Evolutionary conservation across 2,329 filamentous ascomycete species (phyloP).

Genomic region (Xylaria sp.): DNA sequence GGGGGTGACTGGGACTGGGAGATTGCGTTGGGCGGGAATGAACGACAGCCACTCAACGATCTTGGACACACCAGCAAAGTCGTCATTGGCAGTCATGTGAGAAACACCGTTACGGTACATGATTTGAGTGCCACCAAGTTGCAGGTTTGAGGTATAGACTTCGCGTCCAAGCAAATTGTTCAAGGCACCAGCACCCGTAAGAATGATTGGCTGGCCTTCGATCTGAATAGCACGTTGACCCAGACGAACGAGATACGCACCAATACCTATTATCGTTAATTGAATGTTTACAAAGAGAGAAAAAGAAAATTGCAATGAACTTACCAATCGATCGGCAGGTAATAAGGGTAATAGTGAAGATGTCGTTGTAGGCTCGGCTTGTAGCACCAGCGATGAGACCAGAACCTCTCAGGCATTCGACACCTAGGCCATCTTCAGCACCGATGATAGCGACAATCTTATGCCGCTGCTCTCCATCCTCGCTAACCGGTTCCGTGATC

Average conservation of each 20-base stretch:
- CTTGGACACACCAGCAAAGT: conserved; percentile 97
- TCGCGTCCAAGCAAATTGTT: conserved; percentile 98
- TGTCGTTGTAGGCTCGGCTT: conserved; percentile 96
- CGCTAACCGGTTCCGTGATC: conserved; percentile 86
- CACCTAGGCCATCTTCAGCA: conserved; percentile 94
- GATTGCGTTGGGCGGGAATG: conserved; percentile 93
- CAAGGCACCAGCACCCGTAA: conserved; percentile 95
- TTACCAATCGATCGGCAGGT: conserved; percentile 96
- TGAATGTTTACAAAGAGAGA: conserved; percentile 12
- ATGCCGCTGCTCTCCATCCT: conserved; percentile 89
- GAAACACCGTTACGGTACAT: conserved; percentile 99
- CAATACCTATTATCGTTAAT: conserved; percentile 73
- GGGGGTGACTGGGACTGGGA: conserved; percentile 90
- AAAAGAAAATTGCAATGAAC: conserved; percentile 44
- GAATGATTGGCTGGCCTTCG: conserved; percentile 97
- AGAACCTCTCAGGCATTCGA: conserved; percentile 95
- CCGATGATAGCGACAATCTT: conserved; percentile 95
- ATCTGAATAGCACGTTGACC: conserved; percentile 99
- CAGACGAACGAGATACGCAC: conserved; percentile 97
- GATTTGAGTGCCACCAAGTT: conserved; percentile 99
- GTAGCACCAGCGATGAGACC: conserved; percentile 98
- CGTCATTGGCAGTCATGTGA: conserved; percentile 97
- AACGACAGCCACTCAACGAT: conserved; percentile 99
- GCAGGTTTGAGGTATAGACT: conserved; percentile 98
- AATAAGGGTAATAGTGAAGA: conserved; percentile 97